Evolutionary conservation across 257 asterid genomes (phyloP), one percentile per base, ranked within the genome.

Genomic region (Scutellaria barbata): DNA sequence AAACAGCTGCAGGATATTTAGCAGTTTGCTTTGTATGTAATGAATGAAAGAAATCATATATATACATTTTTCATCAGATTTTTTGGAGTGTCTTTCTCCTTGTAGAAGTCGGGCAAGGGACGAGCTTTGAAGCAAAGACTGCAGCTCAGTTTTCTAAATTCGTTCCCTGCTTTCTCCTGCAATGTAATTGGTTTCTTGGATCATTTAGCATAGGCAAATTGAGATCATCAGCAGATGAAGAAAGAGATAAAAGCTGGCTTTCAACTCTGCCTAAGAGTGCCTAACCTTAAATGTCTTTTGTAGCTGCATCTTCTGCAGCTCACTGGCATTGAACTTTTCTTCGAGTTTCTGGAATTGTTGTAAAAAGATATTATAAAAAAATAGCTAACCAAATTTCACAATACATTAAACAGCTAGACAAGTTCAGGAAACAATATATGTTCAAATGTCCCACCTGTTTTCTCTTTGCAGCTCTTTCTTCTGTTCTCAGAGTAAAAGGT

Each of bases 391-490:
- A 68, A 57, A 48, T 69, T 39, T 48, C 53, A 53, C n/a, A 22
- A 17, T 11, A 17, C 11, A n/a, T n/a, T 59, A 6, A 12, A 10
- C 54, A n/a, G 16, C n/a, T n/a, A n/a, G n/a, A n/a, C 17, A 43
- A 16, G 43, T 68, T 7, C 7, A 7, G 58, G 42, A 66, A 57
- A 14, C 39, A 66, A 13, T 4, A 18, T 20, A 59, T 16, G 51
- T 17, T 56, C 39, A 71, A 17, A 12, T 47, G 13, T 37, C 85
- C 73, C 80, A 80, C 98, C 96, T 94, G 97, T 80, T 89, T 90
- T 73, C 98, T 87, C 84, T 78, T 88, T 68, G 96, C 79, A 71
- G 96, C 92, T 80, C 98, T 84, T 80, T 90, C 95, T 83, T 90
- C 96, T 33, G 94, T 93, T 67, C 92, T 77, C 77, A 89, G 71